Evolutionary conservation across 2,329 filamentous ascomycete genomes (phyloP).

Genomic region (Gaeumannomyces tritici): DNA sequence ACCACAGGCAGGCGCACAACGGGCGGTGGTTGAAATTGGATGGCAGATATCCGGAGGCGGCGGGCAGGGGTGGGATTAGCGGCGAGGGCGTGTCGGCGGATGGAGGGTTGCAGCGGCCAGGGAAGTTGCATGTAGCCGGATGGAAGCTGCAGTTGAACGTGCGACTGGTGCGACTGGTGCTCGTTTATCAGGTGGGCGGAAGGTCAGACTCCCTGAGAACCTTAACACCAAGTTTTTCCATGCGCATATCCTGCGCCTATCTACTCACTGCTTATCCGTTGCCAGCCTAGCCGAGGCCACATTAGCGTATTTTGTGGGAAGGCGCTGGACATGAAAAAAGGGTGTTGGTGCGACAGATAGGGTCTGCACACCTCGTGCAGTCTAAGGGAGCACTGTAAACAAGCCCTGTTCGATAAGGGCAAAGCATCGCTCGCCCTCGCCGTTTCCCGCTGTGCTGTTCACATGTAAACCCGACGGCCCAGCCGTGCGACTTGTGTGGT

Average conservation of each 20-base stretch:
- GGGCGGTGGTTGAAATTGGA: background rate
- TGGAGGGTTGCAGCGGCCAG: background rate
- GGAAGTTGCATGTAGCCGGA: background rate
- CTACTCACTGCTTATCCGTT: no score
- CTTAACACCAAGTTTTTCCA: background rate
- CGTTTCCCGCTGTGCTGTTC: background rate
- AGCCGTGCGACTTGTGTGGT: background rate
- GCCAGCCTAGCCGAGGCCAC: no score
- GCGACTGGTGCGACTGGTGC: no score
- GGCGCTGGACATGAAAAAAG: background rate
- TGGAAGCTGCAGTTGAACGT: background rate
- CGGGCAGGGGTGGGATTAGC: background rate
- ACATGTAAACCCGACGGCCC: background rate
- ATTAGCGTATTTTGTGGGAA: no score
- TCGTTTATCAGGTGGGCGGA: background rate
- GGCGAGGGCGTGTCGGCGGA: background rate
- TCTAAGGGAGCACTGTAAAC: no score
- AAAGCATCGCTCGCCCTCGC: no score
- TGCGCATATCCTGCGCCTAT: no score
- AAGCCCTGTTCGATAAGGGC: no score
- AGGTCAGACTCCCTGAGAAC: background rate
- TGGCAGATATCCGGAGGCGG: background rate
- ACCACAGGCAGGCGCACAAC: background rate
- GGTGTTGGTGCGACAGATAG: background rate
- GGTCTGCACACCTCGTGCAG: background rate